These are phyloP conservation scores for Chaetothyriales sp. DNA, from an alignment of 2,329 filamentous ascomycete species.

Conservation along the genomic window DNA sequence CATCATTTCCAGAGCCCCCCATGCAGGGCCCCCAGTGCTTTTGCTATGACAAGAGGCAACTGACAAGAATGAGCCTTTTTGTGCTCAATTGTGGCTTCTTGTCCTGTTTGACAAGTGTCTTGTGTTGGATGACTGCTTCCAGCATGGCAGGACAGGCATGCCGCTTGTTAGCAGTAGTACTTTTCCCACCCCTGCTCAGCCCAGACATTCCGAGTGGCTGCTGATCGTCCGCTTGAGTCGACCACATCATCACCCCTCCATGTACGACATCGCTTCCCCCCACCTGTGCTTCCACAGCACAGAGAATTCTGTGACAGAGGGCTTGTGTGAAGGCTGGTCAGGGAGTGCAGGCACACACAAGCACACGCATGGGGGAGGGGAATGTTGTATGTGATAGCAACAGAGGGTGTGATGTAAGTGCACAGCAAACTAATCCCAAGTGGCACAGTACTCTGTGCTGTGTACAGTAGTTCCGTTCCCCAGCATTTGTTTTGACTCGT, in stretches of 20 bases:
- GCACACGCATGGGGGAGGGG: no score
- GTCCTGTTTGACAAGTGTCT: not conserved
- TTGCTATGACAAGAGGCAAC: no score
- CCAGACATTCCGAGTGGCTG: not conserved
- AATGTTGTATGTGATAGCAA: no score
- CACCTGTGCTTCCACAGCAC: not conserved
- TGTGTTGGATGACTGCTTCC: not conserved
- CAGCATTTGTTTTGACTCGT: not conserved
- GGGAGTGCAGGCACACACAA: not conserved
- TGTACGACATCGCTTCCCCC: not conserved
- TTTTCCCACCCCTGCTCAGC: not conserved
- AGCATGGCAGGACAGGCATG: not conserved
- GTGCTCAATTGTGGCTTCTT: not conserved
- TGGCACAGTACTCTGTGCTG: not conserved
- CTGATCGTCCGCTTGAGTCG: not conserved
- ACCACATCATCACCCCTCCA: not conserved
- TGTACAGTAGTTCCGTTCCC: not conserved
- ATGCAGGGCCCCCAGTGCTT: not conserved
- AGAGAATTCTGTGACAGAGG: not conserved
- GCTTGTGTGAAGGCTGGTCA: not conserved
- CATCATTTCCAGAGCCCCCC: not conserved
- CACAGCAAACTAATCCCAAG: not conserved
- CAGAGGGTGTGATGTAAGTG: not conserved
- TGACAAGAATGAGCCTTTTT: not conserved
- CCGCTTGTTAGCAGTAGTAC: not conserved